Conservation (phyloP, 495 filamentous ascomycete species). For the Tricharina praecox region DNA sequence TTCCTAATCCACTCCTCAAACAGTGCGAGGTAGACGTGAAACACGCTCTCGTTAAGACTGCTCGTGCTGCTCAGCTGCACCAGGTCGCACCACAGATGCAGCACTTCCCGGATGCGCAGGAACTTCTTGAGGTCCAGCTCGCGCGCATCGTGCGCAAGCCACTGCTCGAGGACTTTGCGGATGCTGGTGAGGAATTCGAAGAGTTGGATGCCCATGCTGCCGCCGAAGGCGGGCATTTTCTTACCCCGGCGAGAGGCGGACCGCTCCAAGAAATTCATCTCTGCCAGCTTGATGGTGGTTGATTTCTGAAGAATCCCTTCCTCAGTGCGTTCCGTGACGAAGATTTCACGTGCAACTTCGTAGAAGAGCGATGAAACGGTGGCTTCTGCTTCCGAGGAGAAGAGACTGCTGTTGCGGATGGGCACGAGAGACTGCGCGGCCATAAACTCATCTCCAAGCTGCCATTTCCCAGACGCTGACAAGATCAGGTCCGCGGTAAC, state of each 20-base stretch:
- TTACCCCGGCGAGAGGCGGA: slow-evolving; percentile 10
- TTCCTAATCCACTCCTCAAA: slow-evolving; percentile 19
- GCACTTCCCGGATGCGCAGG: slow-evolving; percentile 9
- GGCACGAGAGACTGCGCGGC: slow-evolving; percentile 44
- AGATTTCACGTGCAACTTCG: slow-evolving; percentile 12
- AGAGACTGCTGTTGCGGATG: slow-evolving; percentile 43
- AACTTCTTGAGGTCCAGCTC: background rate
- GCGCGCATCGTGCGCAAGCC: slow-evolving; percentile 8
- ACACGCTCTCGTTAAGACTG: slow-evolving; percentile 36
- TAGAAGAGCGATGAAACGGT: background rate
- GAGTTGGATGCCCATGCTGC: slow-evolving; percentile 13
- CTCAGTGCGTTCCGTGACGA: slow-evolving; percentile 9
- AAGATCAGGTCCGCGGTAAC: slow-evolving; percentile 8
- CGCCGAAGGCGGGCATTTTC: background rate
- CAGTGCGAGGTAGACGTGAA: slow-evolving; percentile 37
- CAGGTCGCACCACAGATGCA: slow-evolving; percentile 25
- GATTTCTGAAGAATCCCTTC: slow-evolving; percentile 17
- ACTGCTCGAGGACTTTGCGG: slow-evolving; percentile 11
- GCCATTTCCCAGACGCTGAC: slow-evolving; percentile 4
- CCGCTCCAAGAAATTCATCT: slow-evolving; percentile 22
- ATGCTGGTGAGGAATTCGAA: slow-evolving; percentile 21
- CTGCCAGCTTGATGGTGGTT: slow-evolving; percentile 9
- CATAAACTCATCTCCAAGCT: slow-evolving; percentile 16
- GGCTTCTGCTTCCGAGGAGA: slow-evolving; percentile 15
- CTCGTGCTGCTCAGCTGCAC: slow-evolving; percentile 16